Evolutionary conservation across 768 basidiomycete species (phyloP), one percentile per base, ranked within the genome.

Genomic region (Rhizopogon sp.): DNA sequence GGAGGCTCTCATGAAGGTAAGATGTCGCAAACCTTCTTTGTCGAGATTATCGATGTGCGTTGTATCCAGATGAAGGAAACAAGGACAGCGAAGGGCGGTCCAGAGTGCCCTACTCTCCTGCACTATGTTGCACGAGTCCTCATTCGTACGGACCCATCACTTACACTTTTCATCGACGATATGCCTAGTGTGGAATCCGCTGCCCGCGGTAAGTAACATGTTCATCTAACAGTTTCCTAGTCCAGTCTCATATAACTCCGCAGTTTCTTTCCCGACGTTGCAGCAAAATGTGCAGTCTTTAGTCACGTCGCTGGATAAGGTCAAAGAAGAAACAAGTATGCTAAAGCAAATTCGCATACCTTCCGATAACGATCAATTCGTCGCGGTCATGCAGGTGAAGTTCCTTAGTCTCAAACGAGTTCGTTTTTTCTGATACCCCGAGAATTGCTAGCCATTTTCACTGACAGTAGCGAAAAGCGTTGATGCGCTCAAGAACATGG

Each of bases 101-200:
- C 81, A 0, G 82, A 82, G 6, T 95, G 91, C 60, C 92, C 93
- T 0, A 96, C 93, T 0, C 73, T 98, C n/a, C 76, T 97, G 11
- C 94, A 96, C 67, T 96, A 93, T 65, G 67, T 96, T n/a, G 91
- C 90, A 11, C 79, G 81, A 45, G 78, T 89, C 6, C 75, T 96
- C 14, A 62, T 89, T 54, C 79, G 85, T 31, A 78, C 78, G 6
- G 85, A 94, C 63, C 79, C 87, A 0, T 72, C 76, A 0, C 66
- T 91, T 11, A 72, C 88, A 5, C 76, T 76, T 16, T 95, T 94
- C 68, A 79, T 90, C 4, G 86, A 91, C 25, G 93, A 95, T 11
- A 70, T 91, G 61, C 86, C 90, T 1, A 85, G 83, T 64, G 61
- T 97, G 2, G 91, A 94, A 66, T 82, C 90, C 3, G 93, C 91